phyloP scores from a whole-genome alignment of 139 green algal species.

The Chlorella sorokiniana region DNA sequence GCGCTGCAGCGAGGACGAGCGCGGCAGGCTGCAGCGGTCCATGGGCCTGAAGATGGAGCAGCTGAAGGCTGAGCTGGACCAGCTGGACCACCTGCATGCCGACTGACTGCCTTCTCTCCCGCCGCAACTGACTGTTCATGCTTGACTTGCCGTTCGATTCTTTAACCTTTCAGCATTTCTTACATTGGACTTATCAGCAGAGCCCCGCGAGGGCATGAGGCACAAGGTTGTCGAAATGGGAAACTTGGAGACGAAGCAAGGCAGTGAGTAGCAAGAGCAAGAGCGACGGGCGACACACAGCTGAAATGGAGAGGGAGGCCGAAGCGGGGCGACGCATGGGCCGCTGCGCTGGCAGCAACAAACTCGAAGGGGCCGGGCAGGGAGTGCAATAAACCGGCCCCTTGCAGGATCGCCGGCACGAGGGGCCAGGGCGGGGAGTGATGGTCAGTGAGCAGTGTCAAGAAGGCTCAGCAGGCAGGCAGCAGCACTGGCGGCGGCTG shows the following conservation, averaged over 20 bases:
- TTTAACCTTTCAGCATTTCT: too few relatives aligned
- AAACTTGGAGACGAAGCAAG: neutral
- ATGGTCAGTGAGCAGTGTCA: neutral
- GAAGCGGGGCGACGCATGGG: conserved; percentile 6
- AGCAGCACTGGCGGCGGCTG: neutral
- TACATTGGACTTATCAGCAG: too few relatives aligned
- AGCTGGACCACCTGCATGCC: conserved; percentile 32
- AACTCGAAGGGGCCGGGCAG: neutral
- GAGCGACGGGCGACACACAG: neutral
- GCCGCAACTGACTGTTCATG: neutral
- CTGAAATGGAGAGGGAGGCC: neutral
- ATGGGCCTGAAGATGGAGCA: conserved; percentile 78
- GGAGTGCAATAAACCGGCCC: neutral
- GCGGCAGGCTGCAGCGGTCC: conserved; percentile 53
- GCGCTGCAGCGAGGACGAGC: conserved; percentile 41
- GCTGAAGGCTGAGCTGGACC: conserved; percentile 47
- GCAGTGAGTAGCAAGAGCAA: neutral
- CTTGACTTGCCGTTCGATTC: neutral
- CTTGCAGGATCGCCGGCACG: neutral
- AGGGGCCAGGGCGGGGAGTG: neutral
- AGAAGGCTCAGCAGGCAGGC: neutral
- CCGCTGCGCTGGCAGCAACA: conserved; percentile 23
- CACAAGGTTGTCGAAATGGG: too few relatives aligned
- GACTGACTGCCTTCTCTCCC: neutral
- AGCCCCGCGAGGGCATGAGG: too few relatives aligned